phyloP scores from a whole-genome alignment of 805 yeast genomes.

The Sungouiella blattae region DNA sequence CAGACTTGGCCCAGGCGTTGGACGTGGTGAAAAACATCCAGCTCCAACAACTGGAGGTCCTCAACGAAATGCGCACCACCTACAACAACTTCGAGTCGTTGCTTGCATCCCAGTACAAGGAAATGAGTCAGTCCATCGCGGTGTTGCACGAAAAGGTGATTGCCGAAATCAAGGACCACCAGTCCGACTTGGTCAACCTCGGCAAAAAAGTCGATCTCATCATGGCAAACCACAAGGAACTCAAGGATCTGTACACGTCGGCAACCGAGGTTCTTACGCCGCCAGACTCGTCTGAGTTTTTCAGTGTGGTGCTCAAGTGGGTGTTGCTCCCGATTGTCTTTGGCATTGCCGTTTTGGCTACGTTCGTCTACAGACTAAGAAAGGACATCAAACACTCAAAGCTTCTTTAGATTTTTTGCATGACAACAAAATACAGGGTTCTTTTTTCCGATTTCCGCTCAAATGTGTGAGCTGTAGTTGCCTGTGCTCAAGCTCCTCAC shows the following conservation, averaged over 20 bases:
- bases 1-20: slow-evolving; percentile 11
- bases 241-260: slow-evolving; percentile 23
- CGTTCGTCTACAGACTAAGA: slow-evolving; percentile 51
- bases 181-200: slow-evolving; percentile 29
- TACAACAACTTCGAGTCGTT: slow-evolving; percentile 24
- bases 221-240: slow-evolving; percentile 38
- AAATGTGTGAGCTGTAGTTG: slow-evolving; percentile 41
- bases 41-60: slow-evolving; percentile 13
- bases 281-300: slow-evolving; percentile 16
- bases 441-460: not conserved
- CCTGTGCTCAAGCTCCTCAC: slow-evolving; percentile 49
- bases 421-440: not conserved
- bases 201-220: slow-evolving; percentile 37
- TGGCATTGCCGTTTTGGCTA: slow-evolving; percentile 38
- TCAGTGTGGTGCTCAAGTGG: slow-evolving; percentile 31
- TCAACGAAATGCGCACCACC: slow-evolving; percentile 17
- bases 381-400: slow-evolving; percentile 63
- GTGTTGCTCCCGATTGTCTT: slow-evolving; percentile 39
- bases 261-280: not conserved
- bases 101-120: slow-evolving; percentile 28
- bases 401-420: slow-evolving; percentile 34
- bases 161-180: slow-evolving; percentile 42
- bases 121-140: slow-evolving; percentile 29
- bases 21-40: slow-evolving; percentile 17
- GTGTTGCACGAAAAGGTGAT: slow-evolving; percentile 34